Conservation (phyloP, 1,139 yeast genomes). For the Kurtzmaniella quercitrusa region DNA sequence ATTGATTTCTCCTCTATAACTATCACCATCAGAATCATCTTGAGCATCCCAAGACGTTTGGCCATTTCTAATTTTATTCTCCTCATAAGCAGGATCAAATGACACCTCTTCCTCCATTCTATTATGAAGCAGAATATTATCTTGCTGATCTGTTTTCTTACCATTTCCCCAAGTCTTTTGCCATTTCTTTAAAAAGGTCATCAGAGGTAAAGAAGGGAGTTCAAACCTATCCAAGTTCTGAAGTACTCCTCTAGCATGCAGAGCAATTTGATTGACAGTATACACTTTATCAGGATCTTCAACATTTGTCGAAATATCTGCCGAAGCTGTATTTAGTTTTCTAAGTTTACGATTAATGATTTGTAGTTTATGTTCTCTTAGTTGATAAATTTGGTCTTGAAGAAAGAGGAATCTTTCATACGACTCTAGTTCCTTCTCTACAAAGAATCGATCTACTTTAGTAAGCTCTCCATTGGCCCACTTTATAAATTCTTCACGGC, state of each 20-base stretch:
- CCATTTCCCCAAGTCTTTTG: constrained; percentile 4
- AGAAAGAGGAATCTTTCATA: constrained; percentile 56
- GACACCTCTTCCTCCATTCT: constrained; percentile 7
- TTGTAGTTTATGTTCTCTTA: constrained; percentile 49
- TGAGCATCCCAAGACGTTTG: constrained; percentile 9
- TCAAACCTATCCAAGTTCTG: constrained; percentile 42
- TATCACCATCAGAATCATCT: constrained; percentile 10
- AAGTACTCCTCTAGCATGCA: constrained; percentile 28
- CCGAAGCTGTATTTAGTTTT: background rate
- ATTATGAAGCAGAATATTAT: constrained; percentile 13
- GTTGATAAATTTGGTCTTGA: constrained; percentile 63
- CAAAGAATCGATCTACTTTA: constrained; percentile 60
- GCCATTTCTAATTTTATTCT: constrained; percentile 41
- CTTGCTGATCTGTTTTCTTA: background rate
- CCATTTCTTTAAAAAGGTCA: constrained; percentile 35
- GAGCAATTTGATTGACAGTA: constrained; percentile 29
- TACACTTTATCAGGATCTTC: constrained; percentile 12
- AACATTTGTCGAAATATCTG: background rate
- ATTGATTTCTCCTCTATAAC: background rate
- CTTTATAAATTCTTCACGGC: constrained; percentile 34
- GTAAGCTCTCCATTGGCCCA: constrained; percentile 61
- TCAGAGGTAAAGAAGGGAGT: constrained; percentile 55
- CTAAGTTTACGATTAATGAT: constrained; percentile 7
- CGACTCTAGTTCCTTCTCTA: constrained; percentile 56
- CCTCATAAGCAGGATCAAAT: constrained; percentile 32